These are phyloP conservation scores for Geranomyces variabilis DNA, from an alignment of 192 early-diverging fungal species.

Conservation along the genomic window DNA sequence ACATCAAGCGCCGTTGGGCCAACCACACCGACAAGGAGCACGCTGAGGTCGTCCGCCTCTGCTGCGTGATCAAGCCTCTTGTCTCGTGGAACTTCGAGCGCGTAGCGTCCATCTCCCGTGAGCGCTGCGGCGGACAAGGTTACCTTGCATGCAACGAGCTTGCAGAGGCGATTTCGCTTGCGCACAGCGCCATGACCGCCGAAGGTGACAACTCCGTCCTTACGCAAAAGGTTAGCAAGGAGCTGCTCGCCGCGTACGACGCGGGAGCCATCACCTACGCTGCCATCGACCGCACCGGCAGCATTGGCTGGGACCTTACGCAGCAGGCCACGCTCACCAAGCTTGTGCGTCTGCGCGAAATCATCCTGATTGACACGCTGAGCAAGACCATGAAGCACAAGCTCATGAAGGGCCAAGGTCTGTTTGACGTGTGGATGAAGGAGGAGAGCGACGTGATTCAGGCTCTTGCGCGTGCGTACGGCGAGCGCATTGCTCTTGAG, in stretches of 20 bases:
- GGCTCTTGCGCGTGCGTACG: constrained; percentile 64
- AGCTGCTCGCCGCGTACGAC: constrained; percentile 62
- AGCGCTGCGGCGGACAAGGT: constrained; percentile 77
- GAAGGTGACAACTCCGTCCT: constrained; percentile 78
- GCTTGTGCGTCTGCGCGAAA: constrained; percentile 41
- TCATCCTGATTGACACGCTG: constrained; percentile 42
- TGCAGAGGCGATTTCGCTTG: constrained; percentile 67
- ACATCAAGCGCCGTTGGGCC: constrained; percentile 71
- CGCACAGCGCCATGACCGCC: constrained; percentile 79
- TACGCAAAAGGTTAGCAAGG: constrained; percentile 80
- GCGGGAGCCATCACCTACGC: constrained; percentile 48
- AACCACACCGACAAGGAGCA: constrained; percentile 46
- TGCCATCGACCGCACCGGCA: constrained; percentile 42
- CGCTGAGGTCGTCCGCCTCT: constrained; percentile 67
- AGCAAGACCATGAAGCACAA: constrained; percentile 55
- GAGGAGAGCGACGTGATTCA: constrained; percentile 75
- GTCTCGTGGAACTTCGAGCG: constrained; percentile 75
- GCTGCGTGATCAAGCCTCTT: constrained; percentile 79
- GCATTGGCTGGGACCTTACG: constrained; percentile 55
- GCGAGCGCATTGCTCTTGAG: constrained; percentile 68
- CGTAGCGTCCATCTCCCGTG: constrained; percentile 68
- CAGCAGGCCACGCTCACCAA: constrained; percentile 49
- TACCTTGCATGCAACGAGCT: constrained; percentile 71
- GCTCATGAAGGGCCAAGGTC: constrained; percentile 46
- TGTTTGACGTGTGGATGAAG: constrained; percentile 80